phyloP scores from a whole-genome alignment of 163 green algal species.

The Scenedesmus sp. region DNA sequence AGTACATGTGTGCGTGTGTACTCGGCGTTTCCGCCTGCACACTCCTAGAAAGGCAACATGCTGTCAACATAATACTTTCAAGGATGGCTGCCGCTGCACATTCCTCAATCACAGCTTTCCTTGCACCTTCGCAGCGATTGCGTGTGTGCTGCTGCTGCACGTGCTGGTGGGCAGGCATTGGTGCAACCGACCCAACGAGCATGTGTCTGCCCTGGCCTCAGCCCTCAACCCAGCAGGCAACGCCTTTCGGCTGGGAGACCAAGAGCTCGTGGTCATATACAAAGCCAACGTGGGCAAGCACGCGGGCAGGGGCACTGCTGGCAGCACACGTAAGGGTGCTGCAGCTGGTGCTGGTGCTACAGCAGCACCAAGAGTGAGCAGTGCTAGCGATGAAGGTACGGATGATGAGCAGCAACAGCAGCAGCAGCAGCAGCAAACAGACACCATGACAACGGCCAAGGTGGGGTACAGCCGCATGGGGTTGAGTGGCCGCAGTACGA shows the following conservation, averaged over 20 bases:
- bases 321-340: not conserved
- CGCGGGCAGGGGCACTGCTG: not conserved
- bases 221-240: constrained; percentile 48
- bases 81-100: not conserved
- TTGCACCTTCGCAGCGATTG: no score
- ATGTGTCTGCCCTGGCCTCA: constrained; percentile 25
- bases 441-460: not conserved
- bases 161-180: constrained; percentile 54
- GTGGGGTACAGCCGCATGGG: constrained; percentile 22
- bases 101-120: no score
- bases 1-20: no score
- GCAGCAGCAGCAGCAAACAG: not conserved
- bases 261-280: constrained; percentile 27
- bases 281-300: not conserved
- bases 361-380: not conserved
- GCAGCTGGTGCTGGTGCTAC: not conserved
- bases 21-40: no score
- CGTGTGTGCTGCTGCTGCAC: not conserved
- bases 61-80: no score
- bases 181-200: constrained; percentile 47
- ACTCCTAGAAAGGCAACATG: no score
- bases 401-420: not conserved
- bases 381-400: not conserved
- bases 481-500: not conserved
- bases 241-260: constrained; percentile 49